Base-by-base conservation (phyloP, 2,329 filamentous ascomycete genomes). In the Colletotrichum higginsianum region DNA sequence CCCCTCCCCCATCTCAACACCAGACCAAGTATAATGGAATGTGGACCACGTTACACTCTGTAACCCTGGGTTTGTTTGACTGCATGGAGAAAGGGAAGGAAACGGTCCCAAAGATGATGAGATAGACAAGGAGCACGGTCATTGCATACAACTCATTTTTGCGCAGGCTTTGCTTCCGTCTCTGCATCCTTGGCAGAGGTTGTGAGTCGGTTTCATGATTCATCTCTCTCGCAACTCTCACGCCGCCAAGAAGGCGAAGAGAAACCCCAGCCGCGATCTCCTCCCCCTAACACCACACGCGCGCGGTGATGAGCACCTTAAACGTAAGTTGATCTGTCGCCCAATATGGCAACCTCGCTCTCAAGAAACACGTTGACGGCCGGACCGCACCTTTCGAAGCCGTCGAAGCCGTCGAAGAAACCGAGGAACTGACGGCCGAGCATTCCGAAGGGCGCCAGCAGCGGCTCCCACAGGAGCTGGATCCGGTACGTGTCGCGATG, bases 401-500 rank as follows among this genome's bases (percentile, higher is more conserved):
- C 53, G 35, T 56, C 18, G 4, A 68, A 44, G 18, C 26, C 26
- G 3, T 26, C 26, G 4, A 26, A 26, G 26, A 26, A 26, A 26
- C 58, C 26, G 9, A 71, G 21, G 13, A 63, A 55, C 26, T 46
- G 60, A 11, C 26, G 49, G 42, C 53, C 44, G 23, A 68, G 65
- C 50, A 44, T 30, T 58, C 46, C 53, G 18, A 71, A 65, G n/a
- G 26, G 58, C 6, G 58, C 55, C 4, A 38, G 46, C 46, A 63
- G 26, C 58, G 68, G 58, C 30, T 26, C 53, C n/a, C 46, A 26
- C 16, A 49, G 15, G 5, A 40, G 58, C 65, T 68, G 35, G 12
- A 71, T 67, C 8, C 65, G 68, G 65, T 42, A 68, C n/a, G 30
- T 52, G 56, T 71, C 64, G 56, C 67, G 67, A 57, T 67, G 38